Evolutionary conservation across 1,284 basidiomycete species (phyloP).

Genomic region (Stereum hirsutum): DNA sequence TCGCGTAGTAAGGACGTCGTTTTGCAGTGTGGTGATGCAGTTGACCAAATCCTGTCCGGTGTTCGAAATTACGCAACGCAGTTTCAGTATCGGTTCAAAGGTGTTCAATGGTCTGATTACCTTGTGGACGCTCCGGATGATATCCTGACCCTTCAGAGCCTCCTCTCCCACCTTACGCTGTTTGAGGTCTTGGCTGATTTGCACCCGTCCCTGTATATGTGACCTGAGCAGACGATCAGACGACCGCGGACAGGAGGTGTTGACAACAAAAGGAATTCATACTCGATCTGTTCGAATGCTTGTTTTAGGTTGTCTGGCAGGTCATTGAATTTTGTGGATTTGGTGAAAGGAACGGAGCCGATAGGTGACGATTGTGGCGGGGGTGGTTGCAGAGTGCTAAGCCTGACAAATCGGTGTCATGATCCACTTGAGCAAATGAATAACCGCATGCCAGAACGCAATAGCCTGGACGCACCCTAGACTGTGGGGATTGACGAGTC

Average conservation of each 20-base stretch:
- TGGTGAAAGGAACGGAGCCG: conserved; percentile 48
- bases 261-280: conserved; percentile 16
- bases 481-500: background rate
- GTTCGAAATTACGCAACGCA: background rate
- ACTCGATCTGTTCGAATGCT: conserved; percentile 69
- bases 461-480: too few species aligned
- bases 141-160: conserved; percentile 60
- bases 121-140: conserved; percentile 57
- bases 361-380: conserved; percentile 17
- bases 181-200: conserved; percentile 71
- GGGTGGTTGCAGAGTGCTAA: conserved; percentile 11
- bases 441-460: conserved; percentile 1
- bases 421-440: too few species aligned
- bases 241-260: background rate
- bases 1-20: conserved; percentile 55
- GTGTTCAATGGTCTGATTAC: conserved; percentile 24
- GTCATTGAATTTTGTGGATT: conserved; percentile 78
- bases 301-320: conserved; percentile 61
- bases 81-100: background rate
- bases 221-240: conserved; percentile 28
- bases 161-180: conserved; percentile 69
- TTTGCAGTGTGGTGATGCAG: conserved; percentile 51
- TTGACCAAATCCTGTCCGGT: conserved; percentile 46
- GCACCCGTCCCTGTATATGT: conserved; percentile 67
- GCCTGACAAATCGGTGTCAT: too few species aligned